These are phyloP conservation scores for Drosera capensis DNA, from an alignment of 148 eudicot species.

Conservation along the genomic window DNA sequence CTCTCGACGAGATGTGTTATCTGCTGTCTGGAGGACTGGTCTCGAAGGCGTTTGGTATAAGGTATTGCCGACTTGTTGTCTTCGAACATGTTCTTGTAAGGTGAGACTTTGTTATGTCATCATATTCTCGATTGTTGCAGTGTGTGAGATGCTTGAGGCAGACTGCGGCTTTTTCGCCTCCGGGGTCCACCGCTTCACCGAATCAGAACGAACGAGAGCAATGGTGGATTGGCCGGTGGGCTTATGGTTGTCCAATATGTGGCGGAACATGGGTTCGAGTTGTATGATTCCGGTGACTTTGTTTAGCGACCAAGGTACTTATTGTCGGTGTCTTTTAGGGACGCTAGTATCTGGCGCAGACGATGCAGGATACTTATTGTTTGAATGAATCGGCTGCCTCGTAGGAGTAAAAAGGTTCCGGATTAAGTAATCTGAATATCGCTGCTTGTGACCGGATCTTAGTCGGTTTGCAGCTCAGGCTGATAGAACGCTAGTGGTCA, in stretches of 20 bases:
- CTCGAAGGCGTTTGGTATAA: constrained; percentile 96
- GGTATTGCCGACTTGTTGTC: constrained; percentile 29
- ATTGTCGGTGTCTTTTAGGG: too few relatives aligned
- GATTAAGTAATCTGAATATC: too few relatives aligned
- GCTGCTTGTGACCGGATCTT: too few relatives aligned
- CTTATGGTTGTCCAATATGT: constrained; percentile 89
- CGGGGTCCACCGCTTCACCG: constrained; percentile 28
- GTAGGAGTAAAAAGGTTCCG: too few relatives aligned
- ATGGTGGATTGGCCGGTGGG: constrained; percentile 99
- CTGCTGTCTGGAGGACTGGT: constrained; percentile 95
- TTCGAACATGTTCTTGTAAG: background rate
- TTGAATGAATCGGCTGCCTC: too few relatives aligned
- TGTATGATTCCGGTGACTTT: constrained; percentile 26
- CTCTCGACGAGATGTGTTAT: constrained; percentile 88
- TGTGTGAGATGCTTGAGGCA: constrained; percentile 96
- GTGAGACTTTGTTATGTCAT: too few relatives aligned
- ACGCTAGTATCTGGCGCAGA: too few relatives aligned
- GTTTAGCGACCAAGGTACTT: too few relatives aligned
- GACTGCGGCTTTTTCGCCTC: constrained; percentile 68
- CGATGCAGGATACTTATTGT: too few relatives aligned
- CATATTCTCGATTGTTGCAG: constrained; percentile 25
- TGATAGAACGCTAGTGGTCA: too few relatives aligned
- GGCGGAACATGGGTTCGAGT: constrained; percentile 98
- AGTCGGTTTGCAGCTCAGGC: too few relatives aligned
- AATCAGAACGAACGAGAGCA: constrained; percentile 60